Base-by-base conservation (phyloP, 345 rosid species). In the Geranium rotundifolium region DNA sequence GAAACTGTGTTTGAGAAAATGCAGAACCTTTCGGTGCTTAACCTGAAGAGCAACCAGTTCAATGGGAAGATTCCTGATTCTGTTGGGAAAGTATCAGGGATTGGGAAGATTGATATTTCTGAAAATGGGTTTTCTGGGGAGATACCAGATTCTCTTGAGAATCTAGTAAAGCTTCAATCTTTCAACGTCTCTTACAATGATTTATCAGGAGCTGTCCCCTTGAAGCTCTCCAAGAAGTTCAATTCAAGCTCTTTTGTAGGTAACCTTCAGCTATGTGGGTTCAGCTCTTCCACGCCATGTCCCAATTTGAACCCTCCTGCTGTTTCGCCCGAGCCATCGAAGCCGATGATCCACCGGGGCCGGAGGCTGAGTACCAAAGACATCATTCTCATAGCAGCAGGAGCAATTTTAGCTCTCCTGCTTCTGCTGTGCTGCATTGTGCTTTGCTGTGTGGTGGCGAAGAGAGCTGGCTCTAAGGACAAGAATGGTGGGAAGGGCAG, bases 181-280 rank as follows among this genome's bases (percentile, higher is more conserved):
- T 87, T 92, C 79, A 89, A 89, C 73, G 95, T 90, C 65, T 90
- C 99, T 30, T 82, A 75, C 80, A 93, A 93, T 76, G 77, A 82
- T 58, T 91, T 93, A 9, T 90, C 97, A 3, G 95, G 99, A 65
- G 37, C 79, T 29, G 99, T 93, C 52, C 97, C 99, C 18, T 63
- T 82, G 57, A 37, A 41, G 7, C 85, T 93, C 34, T 72, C 84
- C 20, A 82, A 71, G 63, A 90, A 76, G 66, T 93, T 93, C 91
- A 82, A 90, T 78, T 84, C 97, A 64, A 87, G 78, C 71, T 82
- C 96, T 57, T 93, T 90, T 77, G 64, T 79, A 27, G 97, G 99
- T 0, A 93, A 90, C 72, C 65, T 86, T 75, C 88, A 87, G 77
- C 95, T 93, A 16, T 93, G 99, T 73, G 99, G 99, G 37, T 93